A percentile compares a stretch with the other conserved stretches of the same genome.
phyloP scores from a whole-genome alignment of 768 basidiomycete genomes.

The Collybia nuda region DNA sequence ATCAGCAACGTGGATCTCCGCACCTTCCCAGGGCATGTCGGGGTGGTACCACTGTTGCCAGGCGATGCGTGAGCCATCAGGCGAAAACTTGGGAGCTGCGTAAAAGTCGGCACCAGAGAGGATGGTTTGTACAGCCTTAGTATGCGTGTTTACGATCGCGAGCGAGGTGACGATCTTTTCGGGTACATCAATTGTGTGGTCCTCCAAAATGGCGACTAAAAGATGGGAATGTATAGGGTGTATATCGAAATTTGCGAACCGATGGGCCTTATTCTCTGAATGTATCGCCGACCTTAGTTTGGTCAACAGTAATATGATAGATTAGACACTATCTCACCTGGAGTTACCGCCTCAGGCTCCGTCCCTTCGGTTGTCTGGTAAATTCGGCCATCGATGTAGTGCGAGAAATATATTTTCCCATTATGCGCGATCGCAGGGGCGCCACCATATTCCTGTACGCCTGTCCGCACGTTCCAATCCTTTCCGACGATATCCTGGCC shows the following conservation, averaged over 20 bases:
- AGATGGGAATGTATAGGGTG: slow-evolving; percentile 54
- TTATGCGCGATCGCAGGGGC: slow-evolving; percentile 48
- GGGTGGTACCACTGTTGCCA: slow-evolving; percentile 27
- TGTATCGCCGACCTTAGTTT: neutral
- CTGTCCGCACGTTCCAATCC: slow-evolving; percentile 56
- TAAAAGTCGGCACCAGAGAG: slow-evolving; percentile 72
- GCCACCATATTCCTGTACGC: slow-evolving; percentile 73
- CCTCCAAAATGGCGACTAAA: slow-evolving; percentile 65
- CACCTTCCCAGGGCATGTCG: slow-evolving; percentile 27
- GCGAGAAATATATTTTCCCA: slow-evolving; percentile 53
- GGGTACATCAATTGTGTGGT: slow-evolving; percentile 59
- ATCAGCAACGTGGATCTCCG: slow-evolving; percentile 40
- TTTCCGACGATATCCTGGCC: slow-evolving; percentile 52
- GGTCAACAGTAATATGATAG: slow-evolving; percentile 3
- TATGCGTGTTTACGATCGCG: slow-evolving; percentile 49
- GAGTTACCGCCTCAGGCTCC: slow-evolving; percentile 53
- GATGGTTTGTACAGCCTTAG: slow-evolving; percentile 44
- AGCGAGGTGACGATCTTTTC: slow-evolving; percentile 56
- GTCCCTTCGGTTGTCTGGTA: slow-evolving; percentile 35
- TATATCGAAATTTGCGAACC: slow-evolving; percentile 64
- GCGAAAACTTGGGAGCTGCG: slow-evolving; percentile 37
- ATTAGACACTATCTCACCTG: slow-evolving; percentile 42
- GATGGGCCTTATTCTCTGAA: slow-evolving; percentile 46
- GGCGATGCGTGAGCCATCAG: slow-evolving; percentile 19
- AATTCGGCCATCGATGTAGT: slow-evolving; percentile 46